Evolutionary conservation across 2,329 filamentous ascomycete species (phyloP).

Genomic region (Diaporthe amygdali): DNA sequence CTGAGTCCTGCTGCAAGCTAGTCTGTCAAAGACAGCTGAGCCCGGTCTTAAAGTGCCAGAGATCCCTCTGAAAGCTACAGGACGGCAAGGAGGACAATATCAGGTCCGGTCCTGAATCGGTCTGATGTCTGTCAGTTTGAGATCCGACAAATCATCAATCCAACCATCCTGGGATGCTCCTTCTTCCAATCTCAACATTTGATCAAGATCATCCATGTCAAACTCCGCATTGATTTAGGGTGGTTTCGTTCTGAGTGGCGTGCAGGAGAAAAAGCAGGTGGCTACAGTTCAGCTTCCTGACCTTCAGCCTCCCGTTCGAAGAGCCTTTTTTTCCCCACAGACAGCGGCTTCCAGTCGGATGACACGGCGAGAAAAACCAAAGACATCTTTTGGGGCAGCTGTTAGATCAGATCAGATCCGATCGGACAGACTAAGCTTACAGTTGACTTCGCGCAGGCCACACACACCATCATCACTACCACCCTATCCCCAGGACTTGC

Average conservation of each 20-base stretch:
- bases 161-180: background rate
- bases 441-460: slow-evolving; percentile 28
- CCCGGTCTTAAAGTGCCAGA: slow-evolving; percentile 22
- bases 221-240: slow-evolving; percentile 8
- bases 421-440: slow-evolving; percentile 22
- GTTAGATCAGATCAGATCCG: slow-evolving; percentile 18
- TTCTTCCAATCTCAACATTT: slow-evolving; percentile 1
- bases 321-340: slow-evolving; percentile 3
- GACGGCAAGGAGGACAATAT: slow-evolving; percentile 1
- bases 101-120: background rate
- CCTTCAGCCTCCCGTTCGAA: slow-evolving; percentile 16
- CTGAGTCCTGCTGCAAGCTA: slow-evolving; percentile 17
- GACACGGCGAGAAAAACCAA: slow-evolving; percentile 20
- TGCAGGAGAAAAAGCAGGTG: slow-evolving; percentile 19
- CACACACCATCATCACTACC: background rate
- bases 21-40: slow-evolving; percentile 20
- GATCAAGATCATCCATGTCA: background rate
- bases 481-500: slow-evolving; percentile 19
- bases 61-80: slow-evolving; percentile 13
- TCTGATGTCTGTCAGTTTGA: slow-evolving; percentile 8
- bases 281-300: slow-evolving; percentile 21
- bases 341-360: slow-evolving; percentile 17
- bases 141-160: slow-evolving; percentile 1
- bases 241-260: slow-evolving; percentile 13
- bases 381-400: slow-evolving; percentile 21